Conservation (phyloP, 495 filamentous ascomycete genomes). For the Pseudoneurospora amorphoporcata region DNA sequence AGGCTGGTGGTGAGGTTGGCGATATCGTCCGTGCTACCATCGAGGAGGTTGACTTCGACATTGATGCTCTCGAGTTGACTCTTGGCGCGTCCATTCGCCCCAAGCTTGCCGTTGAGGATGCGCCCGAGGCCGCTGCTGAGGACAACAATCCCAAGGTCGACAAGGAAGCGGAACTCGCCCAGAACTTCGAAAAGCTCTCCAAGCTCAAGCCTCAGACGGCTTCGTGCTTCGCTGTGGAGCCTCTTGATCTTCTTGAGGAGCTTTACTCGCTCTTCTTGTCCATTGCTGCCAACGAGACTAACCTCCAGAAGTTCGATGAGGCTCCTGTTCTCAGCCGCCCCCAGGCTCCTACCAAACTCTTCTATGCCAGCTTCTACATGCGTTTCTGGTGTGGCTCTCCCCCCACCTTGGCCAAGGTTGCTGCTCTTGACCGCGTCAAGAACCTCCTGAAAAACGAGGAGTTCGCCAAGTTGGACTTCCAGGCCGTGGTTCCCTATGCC, state of each 20-base stretch:
- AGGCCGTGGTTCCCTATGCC: slow-evolving; percentile 68
- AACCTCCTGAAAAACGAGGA: slow-evolving; percentile 39
- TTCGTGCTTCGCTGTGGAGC: slow-evolving; percentile 39
- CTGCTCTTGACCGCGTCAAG: slow-evolving; percentile 54
- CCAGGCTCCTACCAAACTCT: slow-evolving; percentile 45
- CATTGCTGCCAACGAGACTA: slow-evolving; percentile 37
- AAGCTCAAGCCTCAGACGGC: slow-evolving; percentile 27
- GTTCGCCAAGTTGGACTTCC: slow-evolving; percentile 51
- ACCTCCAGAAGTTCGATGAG: slow-evolving; percentile 47
- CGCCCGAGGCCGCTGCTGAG: slow-evolving; percentile 45
- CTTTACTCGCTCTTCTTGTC: slow-evolving; percentile 56
- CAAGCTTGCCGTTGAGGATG: slow-evolving; percentile 20
- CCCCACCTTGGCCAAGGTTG: slow-evolving; percentile 53
- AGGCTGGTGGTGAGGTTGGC: slow-evolving; percentile 41
- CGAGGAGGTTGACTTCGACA: slow-evolving; percentile 50
- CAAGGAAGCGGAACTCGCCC: slow-evolving; percentile 11
- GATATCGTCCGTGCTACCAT: slow-evolving; percentile 49
- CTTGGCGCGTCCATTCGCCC: slow-evolving; percentile 55
- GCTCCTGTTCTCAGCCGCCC: slow-evolving; percentile 47
- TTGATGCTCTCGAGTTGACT: slow-evolving; percentile 58
- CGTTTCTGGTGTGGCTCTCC: slow-evolving; percentile 62
- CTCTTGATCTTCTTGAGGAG: slow-evolving; percentile 37
- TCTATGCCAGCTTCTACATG: slow-evolving; percentile 68
- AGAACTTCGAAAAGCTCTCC: slow-evolving; percentile 17
- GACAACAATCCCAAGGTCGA: slow-evolving; percentile 25